phyloP scores from a whole-genome alignment of 345 rosid genomes.

The Eucalyptus curtisii region DNA sequence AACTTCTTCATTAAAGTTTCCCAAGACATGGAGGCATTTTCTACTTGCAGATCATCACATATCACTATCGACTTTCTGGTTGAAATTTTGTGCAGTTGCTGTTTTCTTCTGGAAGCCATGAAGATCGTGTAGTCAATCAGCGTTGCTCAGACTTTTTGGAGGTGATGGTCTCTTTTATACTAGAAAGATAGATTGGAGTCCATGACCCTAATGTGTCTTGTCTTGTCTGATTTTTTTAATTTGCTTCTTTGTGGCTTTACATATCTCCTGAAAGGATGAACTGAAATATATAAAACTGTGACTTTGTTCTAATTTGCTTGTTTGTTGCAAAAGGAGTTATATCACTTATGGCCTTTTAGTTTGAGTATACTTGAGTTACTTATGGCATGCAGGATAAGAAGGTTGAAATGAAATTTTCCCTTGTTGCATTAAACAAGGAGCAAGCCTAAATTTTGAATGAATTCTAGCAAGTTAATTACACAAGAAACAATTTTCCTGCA shows the following conservation, averaged over 20 bases:
- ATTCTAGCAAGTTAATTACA: neutral
- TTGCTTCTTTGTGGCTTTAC: neutral
- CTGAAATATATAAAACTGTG: neutral
- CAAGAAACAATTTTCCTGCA: neutral
- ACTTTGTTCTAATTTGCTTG: neutral
- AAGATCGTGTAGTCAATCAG: slow-evolving; percentile 20
- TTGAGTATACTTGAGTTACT: neutral
- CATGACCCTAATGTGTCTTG: neutral
- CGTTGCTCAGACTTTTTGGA: slow-evolving; percentile 63
- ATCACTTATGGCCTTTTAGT: neutral
- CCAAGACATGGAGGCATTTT: neutral
- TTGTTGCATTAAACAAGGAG: neutral
- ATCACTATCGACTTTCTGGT: neutral
- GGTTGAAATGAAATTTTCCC: neutral
- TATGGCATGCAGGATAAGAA: neutral
- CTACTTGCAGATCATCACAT: neutral
- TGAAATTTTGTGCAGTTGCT: slow-evolving; percentile 28
- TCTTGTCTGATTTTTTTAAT: neutral
- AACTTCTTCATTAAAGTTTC: neutral
- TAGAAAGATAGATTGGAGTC: neutral
- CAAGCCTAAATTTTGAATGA: neutral
- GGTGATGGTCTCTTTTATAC: slow-evolving; percentile 24
- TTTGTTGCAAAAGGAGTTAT: neutral
- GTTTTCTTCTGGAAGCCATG: slow-evolving; percentile 30
- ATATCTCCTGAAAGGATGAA: neutral